Evolutionary conservation across 768 basidiomycete genomes (phyloP), one percentile per base, ranked within the genome.

Genomic region (Coprinopsis strossmayeri): DNA sequence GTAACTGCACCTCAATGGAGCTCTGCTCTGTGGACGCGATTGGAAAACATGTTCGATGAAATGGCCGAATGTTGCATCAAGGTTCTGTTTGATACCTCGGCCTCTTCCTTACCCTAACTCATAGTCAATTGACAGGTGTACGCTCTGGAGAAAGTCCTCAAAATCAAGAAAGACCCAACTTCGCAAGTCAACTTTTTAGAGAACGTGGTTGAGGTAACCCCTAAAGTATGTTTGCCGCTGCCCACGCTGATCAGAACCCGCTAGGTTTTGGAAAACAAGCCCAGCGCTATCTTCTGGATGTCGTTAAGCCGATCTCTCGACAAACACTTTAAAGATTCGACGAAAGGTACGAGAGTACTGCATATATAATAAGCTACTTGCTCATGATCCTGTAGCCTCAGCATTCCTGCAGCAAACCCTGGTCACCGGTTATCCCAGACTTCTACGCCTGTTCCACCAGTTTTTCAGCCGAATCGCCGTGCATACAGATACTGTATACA

Each of bases 401-500:
- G 77, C 81, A 0, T 98, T 98, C 64, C 65, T 97, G 10, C 93
- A 97, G 56, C 92, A 94, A 57, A 89, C 90, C 3, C 69, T 99
- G 34, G 83, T 84, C 55, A 71, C 81, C 1, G 87, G 89, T 15
- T 98, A 98, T 66, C 91, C 94, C 2, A 79, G 80, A 42, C 71
- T 99, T 2, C 64, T 99, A 7, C 79, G 96, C 9, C 75, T 97
- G 1, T 94, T 99, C 67, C 96, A 99, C 48, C 92, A 93, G 34
- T 96, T 99, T 68, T 99, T 99, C 62, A 82, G 87, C 25, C 93
- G 93, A 63, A 91, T 98, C 45, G 83, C 91, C 2, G 87, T 95
- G 10, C 90, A 97, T 61, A 96, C 96, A 1, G 95, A 98, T 59
- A 98, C 96, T 0, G 70, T 89, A 4, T 98, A 98, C 62, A 84